A percentile compares a stretch with the other conserved stretches of the same genome.
Conservation (phyloP, 2,329 filamentous ascomycete genomes). For the Sclerotinia nivalis region DNA sequence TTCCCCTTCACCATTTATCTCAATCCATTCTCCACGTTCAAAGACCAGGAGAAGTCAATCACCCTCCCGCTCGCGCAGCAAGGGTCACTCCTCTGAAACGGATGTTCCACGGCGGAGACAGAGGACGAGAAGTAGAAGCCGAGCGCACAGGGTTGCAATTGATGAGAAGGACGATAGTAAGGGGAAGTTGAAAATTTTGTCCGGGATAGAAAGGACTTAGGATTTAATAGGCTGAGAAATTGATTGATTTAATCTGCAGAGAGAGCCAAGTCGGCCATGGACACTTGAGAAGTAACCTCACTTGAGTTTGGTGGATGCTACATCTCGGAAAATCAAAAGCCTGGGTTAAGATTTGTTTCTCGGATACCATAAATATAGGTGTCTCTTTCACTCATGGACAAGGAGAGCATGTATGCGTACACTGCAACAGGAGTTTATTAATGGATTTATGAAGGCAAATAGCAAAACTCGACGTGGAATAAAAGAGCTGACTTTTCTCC, state of each 20-base stretch:
- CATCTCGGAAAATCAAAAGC: not conserved
- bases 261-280: not conserved
- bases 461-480: not conserved
- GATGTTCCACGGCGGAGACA: slow-evolving; percentile 30
- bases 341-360: not conserved
- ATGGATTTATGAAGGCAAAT: not conserved
- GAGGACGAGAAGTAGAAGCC: slow-evolving; percentile 31
- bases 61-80: slow-evolving; percentile 26
- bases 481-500: not conserved
- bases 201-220: not conserved
- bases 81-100: slow-evolving; percentile 6
- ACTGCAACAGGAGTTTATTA: not conserved
- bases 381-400: not conserved
- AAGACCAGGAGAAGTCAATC: slow-evolving; percentile 30
- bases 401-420: not conserved
- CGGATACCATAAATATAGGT: too few species aligned
- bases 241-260: not conserved
- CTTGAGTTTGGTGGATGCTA: not conserved
- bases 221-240: not conserved
- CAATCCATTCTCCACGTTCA: not conserved
- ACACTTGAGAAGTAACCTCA: not conserved
- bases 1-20: not conserved
- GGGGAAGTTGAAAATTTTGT: not conserved
- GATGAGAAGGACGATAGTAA: slow-evolving; percentile 13
- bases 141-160: slow-evolving; percentile 22